Base-by-base conservation (phyloP, 1,284 basidiomycete species). In the Pseudozyma tsukubaensis region DNA sequence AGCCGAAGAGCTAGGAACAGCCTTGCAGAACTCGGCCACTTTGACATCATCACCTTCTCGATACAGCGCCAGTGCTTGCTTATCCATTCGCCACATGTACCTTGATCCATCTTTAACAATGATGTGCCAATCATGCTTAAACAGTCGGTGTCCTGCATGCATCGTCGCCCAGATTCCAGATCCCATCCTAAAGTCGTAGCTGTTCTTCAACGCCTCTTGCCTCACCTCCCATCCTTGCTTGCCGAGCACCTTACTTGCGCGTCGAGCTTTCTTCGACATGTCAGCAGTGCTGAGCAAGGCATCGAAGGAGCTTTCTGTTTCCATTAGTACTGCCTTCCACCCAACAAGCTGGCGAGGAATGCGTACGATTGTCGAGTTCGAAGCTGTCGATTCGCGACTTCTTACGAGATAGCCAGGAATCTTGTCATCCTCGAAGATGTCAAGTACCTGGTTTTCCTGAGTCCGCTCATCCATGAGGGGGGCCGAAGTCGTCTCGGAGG, bases 241-340 rank as follows among this genome's bases (percentile, higher is more conserved):
- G 44, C 66, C 71, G 2, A 64, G 35, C 21, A 61, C 57, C 49
- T 66, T 72, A 56, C 59, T 66, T 2, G 54, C 50, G 4, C 64
- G 56, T 11, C 60, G 42, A 5, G 43, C 63, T 36, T 72, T 40
- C n/a, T 62, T 62, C 36, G 48, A 18, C 4, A 19, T 10, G 3
- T 39, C 18, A 7, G 19, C 18, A 13, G 39, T n/a, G 18, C 29
- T 29, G 32, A 45, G 49, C 8, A 29, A 42, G 0, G 24, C 19
- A 35, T 42, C 59, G 16, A 45, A 55, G 1, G 53, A 39, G 16
- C 45, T 53, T 2, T 34, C 34, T 8, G 59, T 35, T 4, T 67
- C 42, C 61, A 66, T 74, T 11, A 74, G 45, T 3, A 74, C 62
- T 12, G 72, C 72, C 45, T 74, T 74, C 72, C 72, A 74, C 1